Evolutionary conservation across 495 filamentous ascomycete species (phyloP).

Genomic region (Viridothelium virens): DNA sequence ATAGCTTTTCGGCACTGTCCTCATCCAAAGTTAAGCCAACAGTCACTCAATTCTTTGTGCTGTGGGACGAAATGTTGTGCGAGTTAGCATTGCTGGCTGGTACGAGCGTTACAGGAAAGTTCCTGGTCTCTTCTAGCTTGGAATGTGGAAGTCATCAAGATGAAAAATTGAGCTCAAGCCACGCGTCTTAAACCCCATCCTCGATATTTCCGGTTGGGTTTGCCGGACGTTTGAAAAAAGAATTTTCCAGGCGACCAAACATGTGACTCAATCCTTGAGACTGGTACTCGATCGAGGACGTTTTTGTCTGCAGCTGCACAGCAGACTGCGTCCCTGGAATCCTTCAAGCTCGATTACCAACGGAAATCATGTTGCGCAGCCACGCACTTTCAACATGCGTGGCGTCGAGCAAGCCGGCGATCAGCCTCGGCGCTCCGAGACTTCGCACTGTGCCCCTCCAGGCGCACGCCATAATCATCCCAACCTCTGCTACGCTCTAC

Average conservation of each 20-base stretch:
- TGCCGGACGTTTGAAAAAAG: neutral
- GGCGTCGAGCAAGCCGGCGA: slow-evolving; percentile 7
- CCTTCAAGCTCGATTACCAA: neutral
- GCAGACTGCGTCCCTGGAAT: neutral
- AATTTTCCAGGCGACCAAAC: neutral
- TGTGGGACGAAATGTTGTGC: too few species aligned
- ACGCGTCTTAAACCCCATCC: neutral
- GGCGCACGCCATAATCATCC: neutral
- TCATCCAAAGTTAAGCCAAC: too few species aligned
- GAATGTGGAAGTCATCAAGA: too few species aligned
- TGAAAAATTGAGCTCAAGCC: neutral
- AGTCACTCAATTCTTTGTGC: too few species aligned
- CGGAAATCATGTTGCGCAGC: slow-evolving; percentile 3
- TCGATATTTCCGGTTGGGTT: neutral
- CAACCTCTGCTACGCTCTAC: neutral
- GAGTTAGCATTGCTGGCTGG: too few species aligned
- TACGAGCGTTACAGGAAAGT: too few species aligned
- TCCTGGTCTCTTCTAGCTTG: too few species aligned
- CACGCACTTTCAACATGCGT: slow-evolving; percentile 11
- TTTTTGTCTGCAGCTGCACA: neutral
- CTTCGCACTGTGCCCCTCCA: neutral
- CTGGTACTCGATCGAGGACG: neutral
- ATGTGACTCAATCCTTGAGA: neutral
- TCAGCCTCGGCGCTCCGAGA: neutral
- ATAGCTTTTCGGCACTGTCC: too few species aligned